Evolutionary conservation across 768 basidiomycete species (phyloP).

Genomic region (Leccinellum rugosiceps): DNA sequence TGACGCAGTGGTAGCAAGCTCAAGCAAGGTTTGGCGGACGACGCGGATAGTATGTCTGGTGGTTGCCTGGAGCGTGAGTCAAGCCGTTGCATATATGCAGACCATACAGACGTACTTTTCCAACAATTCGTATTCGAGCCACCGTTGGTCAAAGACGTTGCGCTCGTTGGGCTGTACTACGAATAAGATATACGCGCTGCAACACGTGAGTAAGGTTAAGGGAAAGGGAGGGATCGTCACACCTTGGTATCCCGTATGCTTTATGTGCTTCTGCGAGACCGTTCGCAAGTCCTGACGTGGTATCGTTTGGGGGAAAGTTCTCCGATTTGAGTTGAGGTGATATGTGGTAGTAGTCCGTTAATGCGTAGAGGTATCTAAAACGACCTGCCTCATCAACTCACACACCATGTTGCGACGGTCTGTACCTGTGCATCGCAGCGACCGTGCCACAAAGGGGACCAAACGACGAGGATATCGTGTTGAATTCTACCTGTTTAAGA

Average conservation of each 20-base stretch:
- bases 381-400: not conserved
- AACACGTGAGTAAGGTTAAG: not conserved
- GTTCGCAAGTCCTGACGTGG: slow-evolving; percentile 62
- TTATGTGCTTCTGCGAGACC: slow-evolving; percentile 81
- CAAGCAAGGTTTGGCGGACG: slow-evolving; percentile 70
- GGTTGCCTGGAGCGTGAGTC: not conserved
- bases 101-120: slow-evolving; percentile 51
- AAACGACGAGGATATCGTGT: slow-evolving; percentile 93
- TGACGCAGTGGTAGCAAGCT: slow-evolving; percentile 57
- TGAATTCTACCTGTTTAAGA: slow-evolving; percentile 97
- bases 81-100: not conserved
- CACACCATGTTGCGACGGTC: not conserved
- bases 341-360: slow-evolving; percentile 64
- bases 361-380: slow-evolving; percentile 59
- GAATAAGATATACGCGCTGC: slow-evolving; percentile 66
- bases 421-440: slow-evolving; percentile 81
- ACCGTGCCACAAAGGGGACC: slow-evolving; percentile 70
- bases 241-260: slow-evolving; percentile 62
- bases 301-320: slow-evolving; percentile 73
- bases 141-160: slow-evolving; percentile 92
- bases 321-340: slow-evolving; percentile 49
- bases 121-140: slow-evolving; percentile 82
- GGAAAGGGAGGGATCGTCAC: slow-evolving; percentile 10
- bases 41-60: slow-evolving; percentile 70
- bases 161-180: slow-evolving; percentile 88